Base-by-base conservation (phyloP, 306 rosid genomes). In the Canavalia ensiformis region DNA sequence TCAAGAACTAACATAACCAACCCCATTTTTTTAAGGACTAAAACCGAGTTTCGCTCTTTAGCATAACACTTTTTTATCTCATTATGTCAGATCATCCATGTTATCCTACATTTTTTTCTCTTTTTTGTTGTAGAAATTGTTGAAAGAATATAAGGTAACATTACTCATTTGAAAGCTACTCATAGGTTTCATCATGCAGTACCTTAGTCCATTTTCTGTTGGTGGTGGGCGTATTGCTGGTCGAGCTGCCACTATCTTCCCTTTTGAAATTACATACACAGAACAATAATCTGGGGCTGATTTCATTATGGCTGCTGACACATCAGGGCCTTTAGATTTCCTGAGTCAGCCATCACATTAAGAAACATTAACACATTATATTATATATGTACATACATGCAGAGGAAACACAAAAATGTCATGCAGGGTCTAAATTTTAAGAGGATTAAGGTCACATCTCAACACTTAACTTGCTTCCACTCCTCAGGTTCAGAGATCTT, bases 211-310 rank as follows among this genome's bases (percentile, higher is more conserved):
- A 75, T 75, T 75, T 55, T 90, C 92, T 31, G 73, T 91, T 66
- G 94, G 97, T 63, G 94, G 84, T 30, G 90, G 92, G 50, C 93
- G 82, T 49, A 67, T 81, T 9, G 98, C 97, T 47, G 89, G 74
- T 75, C 93, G 71, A 41, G 86, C 77, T 29, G 86, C 81, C 47
- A 90, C 75, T 82, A 90, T 64, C 90, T 93, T 95, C 78, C 90
- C 94, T 70, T 95, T 95, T 3, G 94, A 87, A 73, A 95, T 89
- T 9, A 95, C 93, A 9, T 87, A 92, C 46, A 95, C 98, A 0
- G 93, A 88, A 72, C 88, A 81, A 80, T 86, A 92, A 7, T 87
- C 91, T 35, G 99, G 98, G 11, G 89, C 98, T 75, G 85, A 54
- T 79, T 88, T 93, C 30, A 86, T 84, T 50, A 95, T 31, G 28